Conservation (phyloP, 768 basidiomycete species). For the Tylopilus sp. region DNA sequence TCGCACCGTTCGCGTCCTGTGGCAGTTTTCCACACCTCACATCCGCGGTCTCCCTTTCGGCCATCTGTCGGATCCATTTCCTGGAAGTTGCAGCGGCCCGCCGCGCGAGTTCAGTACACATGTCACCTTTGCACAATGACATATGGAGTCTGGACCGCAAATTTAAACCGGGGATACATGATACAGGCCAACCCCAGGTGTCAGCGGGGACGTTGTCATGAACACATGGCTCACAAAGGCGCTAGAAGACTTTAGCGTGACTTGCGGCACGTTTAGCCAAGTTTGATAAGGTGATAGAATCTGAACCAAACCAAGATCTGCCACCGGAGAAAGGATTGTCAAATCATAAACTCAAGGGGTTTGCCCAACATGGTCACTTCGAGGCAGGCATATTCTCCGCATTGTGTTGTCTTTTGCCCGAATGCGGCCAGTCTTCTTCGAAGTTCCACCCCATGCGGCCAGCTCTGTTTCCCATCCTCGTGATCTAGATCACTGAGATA, state of each 20-base stretch:
- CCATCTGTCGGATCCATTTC: background rate
- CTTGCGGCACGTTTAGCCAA: background rate
- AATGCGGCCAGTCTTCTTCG: background rate
- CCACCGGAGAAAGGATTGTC: background rate
- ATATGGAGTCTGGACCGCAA: constrained; percentile 1
- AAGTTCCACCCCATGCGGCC: constrained; percentile 5
- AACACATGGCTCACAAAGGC: background rate
- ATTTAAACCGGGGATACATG: constrained; percentile 2
- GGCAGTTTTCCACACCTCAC: constrained; percentile 1
- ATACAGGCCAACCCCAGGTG: background rate
- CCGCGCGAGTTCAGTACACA: background rate
- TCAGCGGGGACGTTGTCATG: background rate
- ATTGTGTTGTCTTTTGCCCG: background rate
- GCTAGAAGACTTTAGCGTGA: background rate
- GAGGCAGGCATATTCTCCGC: background rate
- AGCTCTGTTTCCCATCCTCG: constrained; percentile 6
- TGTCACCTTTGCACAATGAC: background rate
- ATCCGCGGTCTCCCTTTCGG: background rate
- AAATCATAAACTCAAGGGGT: background rate
- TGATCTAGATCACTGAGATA: background rate
- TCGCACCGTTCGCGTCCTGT: constrained; percentile 2
- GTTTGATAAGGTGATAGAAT: background rate
- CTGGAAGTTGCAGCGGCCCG: background rate
- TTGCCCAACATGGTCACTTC: background rate
- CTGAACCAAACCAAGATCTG: background rate